Evolutionary conservation across 345 rosid species (phyloP).

Genomic region (Stellera chamaejasme): DNA sequence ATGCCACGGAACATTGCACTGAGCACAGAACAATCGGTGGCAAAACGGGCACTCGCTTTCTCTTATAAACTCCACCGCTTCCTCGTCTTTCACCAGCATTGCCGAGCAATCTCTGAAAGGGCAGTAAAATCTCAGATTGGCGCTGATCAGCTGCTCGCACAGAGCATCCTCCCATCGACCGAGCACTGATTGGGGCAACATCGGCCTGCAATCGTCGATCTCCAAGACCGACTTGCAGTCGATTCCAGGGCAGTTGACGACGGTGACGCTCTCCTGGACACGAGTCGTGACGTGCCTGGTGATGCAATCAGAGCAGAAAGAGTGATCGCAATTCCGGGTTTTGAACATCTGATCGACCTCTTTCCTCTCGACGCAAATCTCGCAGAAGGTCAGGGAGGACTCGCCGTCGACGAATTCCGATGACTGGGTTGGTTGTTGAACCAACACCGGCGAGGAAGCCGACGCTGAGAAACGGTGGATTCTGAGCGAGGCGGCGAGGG

Average conservation of each 20-base stretch:
- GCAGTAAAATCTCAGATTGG: slow-evolving; percentile 39
- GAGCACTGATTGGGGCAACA: slow-evolving; percentile 35
- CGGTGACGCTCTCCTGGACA: slow-evolving; percentile 16
- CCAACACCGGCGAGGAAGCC: too few relatives aligned
- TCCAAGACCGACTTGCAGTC: slow-evolving; percentile 35
- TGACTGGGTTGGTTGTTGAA: too few relatives aligned
- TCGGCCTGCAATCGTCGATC: slow-evolving; percentile 29
- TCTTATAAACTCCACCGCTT: slow-evolving; percentile 22
- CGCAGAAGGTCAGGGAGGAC: slow-evolving; percentile 33
- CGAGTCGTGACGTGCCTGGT: slow-evolving; percentile 33
- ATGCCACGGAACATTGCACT: slow-evolving; percentile 39
- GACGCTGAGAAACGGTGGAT: too few relatives aligned
- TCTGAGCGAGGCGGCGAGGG: background rate
- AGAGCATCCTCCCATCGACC: slow-evolving; percentile 47
- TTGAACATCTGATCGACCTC: slow-evolving; percentile 29
- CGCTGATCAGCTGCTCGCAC: slow-evolving; percentile 32
- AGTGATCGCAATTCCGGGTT: slow-evolving; percentile 33
- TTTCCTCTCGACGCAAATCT: slow-evolving; percentile 47
- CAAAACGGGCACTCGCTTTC: slow-evolving; percentile 63
- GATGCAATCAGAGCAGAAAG: slow-evolving; percentile 46
- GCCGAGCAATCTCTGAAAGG: slow-evolving; percentile 71
- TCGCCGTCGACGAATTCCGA: slow-evolving; percentile 7
- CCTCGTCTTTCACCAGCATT: slow-evolving; percentile 31
- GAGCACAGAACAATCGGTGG: slow-evolving; percentile 45
- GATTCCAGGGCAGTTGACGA: slow-evolving; percentile 46